Conservation (phyloP, 108 stramenopile genomes). For the Schizochytrium sp. region DNA sequence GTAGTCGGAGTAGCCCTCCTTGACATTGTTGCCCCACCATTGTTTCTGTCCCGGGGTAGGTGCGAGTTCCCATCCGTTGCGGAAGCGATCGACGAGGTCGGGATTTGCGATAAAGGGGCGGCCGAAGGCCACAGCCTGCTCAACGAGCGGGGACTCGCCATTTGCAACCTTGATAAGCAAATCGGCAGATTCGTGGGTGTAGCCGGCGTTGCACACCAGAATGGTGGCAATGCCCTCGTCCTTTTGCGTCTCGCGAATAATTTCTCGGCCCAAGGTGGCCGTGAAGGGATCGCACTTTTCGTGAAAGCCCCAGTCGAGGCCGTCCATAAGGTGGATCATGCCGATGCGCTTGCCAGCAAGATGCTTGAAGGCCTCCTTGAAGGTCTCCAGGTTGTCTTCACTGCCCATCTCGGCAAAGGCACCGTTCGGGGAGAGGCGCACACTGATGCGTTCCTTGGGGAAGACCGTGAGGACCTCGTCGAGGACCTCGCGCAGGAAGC, state of each 20-base stretch:
- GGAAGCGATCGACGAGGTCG: conserved; percentile 58
- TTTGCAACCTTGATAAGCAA: neutral
- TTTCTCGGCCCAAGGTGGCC: conserved; percentile 30
- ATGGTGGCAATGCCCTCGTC: conserved; percentile 25
- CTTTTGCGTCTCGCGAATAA: conserved; percentile 30
- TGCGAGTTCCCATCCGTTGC: conserved; percentile 48
- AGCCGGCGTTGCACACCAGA: conserved; percentile 58
- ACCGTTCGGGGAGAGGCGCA: conserved; percentile 66
- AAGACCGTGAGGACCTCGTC: conserved; percentile 17
- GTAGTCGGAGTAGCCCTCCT: conserved; percentile 61
- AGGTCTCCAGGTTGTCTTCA: conserved; percentile 50
- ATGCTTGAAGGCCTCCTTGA: conserved; percentile 39
- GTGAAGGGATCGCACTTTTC: conserved; percentile 37
- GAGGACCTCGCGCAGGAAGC: conserved; percentile 50
- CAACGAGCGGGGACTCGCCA: neutral
- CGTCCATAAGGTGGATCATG: conserved; percentile 64
- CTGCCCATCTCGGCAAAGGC: conserved; percentile 55
- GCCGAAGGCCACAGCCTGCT: conserved; percentile 45
- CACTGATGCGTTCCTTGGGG: conserved; percentile 49
- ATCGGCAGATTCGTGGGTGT: conserved; percentile 55
- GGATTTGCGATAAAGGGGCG: conserved; percentile 67
- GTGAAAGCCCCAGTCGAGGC: conserved; percentile 61
- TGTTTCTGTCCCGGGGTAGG: conserved; percentile 20
- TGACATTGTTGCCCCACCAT: conserved; percentile 47
- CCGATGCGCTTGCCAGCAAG: conserved; percentile 50